Evolutionary conservation across 2,329 filamentous ascomycete species (phyloP), one percentile per base, ranked within the genome.

Genomic region (Chaetomium strumarium): DNA sequence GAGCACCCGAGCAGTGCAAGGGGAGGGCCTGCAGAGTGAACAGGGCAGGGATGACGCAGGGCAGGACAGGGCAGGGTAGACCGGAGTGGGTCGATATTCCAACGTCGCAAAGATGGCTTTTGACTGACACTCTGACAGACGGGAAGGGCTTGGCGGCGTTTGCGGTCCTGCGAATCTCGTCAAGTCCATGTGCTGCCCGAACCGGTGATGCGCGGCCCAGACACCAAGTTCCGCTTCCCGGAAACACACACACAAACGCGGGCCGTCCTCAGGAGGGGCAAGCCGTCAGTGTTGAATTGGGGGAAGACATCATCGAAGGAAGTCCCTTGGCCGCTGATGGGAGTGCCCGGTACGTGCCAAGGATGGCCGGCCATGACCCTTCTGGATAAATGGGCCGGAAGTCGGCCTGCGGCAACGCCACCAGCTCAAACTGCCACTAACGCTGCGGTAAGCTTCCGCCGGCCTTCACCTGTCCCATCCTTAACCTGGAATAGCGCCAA

Each of bases 331-430:
- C 6, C 39, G 17, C 16, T 19, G 34, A 36, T 17, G 13, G 29
- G n/a, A 42, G 56, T 59, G 54, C 52, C 51, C 42, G 41, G 53
- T 55, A 53, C 57, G 24, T 24, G 56, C 57, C 56, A 59, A 58
- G 57, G 39, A 50, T 37, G 33, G n/a, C n/a, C n/a, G n/a, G n/a
- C n/a, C n/a, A n/a, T n/a, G n/a, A n/a, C 51, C 42, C 43, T 52
- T 51, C 34, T 53, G 57, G 57, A 58, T 58, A 58, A 58, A 58
- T 57, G 52, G 55, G 49, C 54, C 58, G 58, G 56, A 47, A 57
- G 52, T 44, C 38, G 29, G 34, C 40, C 20, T 46, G 17, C 17
- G 24, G 30, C 36, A 49, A 45, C 46, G 48, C 52, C 38, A 46
- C 46, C 29, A 24, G 47, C 36, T 19, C 19, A 43, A 24, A n/a